Evolutionary conservation across 2,329 filamentous ascomycete species (phyloP).

Genomic region (Magnaporthiopsis poae): DNA sequence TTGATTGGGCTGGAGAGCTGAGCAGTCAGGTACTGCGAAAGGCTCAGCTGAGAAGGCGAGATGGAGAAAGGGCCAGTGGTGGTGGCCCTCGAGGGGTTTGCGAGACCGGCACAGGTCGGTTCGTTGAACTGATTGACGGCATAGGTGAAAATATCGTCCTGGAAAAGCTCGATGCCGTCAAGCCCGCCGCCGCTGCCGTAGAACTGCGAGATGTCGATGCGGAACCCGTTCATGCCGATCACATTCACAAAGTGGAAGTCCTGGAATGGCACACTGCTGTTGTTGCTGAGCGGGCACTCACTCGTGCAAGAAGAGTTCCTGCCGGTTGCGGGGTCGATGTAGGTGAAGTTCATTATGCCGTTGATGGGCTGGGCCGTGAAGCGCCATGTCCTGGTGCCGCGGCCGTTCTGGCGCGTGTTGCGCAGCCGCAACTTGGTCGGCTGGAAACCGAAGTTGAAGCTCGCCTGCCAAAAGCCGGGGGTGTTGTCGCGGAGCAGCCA

Average conservation of each 20-base stretch:
- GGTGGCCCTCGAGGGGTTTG: constrained; percentile 56
- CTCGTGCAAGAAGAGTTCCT: constrained; percentile 64
- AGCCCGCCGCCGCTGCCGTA: constrained; percentile 80
- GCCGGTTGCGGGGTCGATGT: constrained; percentile 64
- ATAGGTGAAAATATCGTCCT: constrained; percentile 76
- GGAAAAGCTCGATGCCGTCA: constrained; percentile 75
- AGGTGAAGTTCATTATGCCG: constrained; percentile 94
- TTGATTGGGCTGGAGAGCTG: constrained; percentile 47
- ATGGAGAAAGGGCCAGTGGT: constrained; percentile 64
- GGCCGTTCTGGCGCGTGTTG: constrained; percentile 75
- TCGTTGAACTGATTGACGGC: constrained; percentile 84
- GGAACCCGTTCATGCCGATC: constrained; percentile 80
- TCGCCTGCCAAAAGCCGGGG: constrained; percentile 72
- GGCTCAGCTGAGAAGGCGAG: constrained; percentile 57
- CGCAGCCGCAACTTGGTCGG: constrained; percentile 80
- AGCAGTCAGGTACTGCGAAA: constrained; percentile 67
- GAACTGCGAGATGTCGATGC: constrained; percentile 75
- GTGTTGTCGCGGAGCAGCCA: constrained; percentile 72
- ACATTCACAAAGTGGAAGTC: constrained; percentile 85
- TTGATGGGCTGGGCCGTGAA: constrained; percentile 76
- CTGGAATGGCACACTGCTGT: constrained; percentile 58
- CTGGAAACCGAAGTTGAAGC: constrained; percentile 72
- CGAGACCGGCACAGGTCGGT: constrained; percentile 61
- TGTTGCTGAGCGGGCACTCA: constrained; percentile 71
- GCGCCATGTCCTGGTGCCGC: constrained; percentile 79